Evolutionary conservation across 2,329 filamentous ascomycete genomes (phyloP).

Genomic region (Colletotrichum paranaense): DNA sequence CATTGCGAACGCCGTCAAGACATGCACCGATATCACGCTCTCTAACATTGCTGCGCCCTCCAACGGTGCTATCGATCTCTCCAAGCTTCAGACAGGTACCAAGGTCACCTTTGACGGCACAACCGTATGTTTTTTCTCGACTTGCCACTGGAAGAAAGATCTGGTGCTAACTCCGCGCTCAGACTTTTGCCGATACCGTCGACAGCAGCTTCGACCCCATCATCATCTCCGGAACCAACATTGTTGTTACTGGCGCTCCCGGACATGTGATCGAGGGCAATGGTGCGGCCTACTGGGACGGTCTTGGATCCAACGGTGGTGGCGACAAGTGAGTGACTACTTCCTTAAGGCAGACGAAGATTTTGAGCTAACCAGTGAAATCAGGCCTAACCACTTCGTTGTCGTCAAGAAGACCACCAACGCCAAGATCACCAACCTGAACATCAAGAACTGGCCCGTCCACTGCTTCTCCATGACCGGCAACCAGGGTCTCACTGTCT

Average conservation of each 20-base stretch:
- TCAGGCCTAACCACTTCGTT: slow-evolving; percentile 29
- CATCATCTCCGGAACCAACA: slow-evolving; percentile 26
- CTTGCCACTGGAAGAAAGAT: too few relatives aligned
- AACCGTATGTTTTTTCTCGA: neutral
- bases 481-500: slow-evolving; percentile 20
- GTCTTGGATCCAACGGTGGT: slow-evolving; percentile 31
- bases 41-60: slow-evolving; percentile 26
- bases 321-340: slow-evolving; percentile 11
- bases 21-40: slow-evolving; percentile 28
- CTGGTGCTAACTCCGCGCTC: neutral
- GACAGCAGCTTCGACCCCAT: slow-evolving; percentile 25
- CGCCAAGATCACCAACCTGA: slow-evolving; percentile 24
- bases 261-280: slow-evolving; percentile 32
- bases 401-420: slow-evolving; percentile 32
- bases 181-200: slow-evolving; percentile 24
- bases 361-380: neutral
- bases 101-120: slow-evolving; percentile 29
- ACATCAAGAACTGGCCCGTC: slow-evolving; percentile 35
- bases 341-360: neutral
- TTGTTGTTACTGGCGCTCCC: slow-evolving; percentile 26
- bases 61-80: slow-evolving; percentile 23
- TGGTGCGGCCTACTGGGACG: slow-evolving; percentile 32
- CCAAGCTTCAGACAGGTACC: slow-evolving; percentile 15
- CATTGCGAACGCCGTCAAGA: slow-evolving; percentile 24
- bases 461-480: slow-evolving; percentile 32